Base-by-base conservation (phyloP, 2,329 filamentous ascomycete species). In the Verticillium klebahnii region DNA sequence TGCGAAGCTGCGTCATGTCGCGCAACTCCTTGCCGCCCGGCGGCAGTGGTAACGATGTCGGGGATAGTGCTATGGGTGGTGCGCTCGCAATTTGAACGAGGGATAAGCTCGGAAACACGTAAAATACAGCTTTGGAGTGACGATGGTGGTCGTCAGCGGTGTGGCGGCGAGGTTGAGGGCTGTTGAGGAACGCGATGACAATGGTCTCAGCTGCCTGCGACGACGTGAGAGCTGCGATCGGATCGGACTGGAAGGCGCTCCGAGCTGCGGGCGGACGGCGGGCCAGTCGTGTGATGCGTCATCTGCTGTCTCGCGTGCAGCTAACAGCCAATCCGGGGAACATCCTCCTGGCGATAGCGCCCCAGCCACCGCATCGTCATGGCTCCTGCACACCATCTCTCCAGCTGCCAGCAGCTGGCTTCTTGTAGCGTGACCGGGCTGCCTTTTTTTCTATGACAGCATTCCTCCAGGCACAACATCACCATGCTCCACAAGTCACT, bases 1-100 rank as follows among this genome's bases (percentile, higher is more conserved):
- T 66, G 59, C 56, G 59, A 17, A 64, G 59, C 40, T 39, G 57
- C 11, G 60, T 56, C 60, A 62, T 62, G 56, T 34, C 37, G 56
- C 54, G 32, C 54, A 14, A 50, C 54, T 31, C 54, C 54, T 50
- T 54, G 40, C 58, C 45, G 58, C 40, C n/a, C 17, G 9, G 32
- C 58, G 40, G 40, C 31, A 34, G 54, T 50, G 2, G 45, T 50
- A n/a, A 25, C 8, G 39, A 8, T 50, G 45, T 50, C 12, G 45
- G 19, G 19, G 45, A 29, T 50, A 14, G 45, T 50, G n/a, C 19
- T 50, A 23, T 50, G 45, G 45, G 19, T 23, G 45, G 9, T 50
- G 45, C 8, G 45, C 45, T 50, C 45, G 45, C 45, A 7, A 50
- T 50, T 9, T 3, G 45, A 50, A 50, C n/a, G 45, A 50, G 45